Base-by-base conservation (phyloP, 176 grass and related monocot genomes). In the Stipa capillata region DNA sequence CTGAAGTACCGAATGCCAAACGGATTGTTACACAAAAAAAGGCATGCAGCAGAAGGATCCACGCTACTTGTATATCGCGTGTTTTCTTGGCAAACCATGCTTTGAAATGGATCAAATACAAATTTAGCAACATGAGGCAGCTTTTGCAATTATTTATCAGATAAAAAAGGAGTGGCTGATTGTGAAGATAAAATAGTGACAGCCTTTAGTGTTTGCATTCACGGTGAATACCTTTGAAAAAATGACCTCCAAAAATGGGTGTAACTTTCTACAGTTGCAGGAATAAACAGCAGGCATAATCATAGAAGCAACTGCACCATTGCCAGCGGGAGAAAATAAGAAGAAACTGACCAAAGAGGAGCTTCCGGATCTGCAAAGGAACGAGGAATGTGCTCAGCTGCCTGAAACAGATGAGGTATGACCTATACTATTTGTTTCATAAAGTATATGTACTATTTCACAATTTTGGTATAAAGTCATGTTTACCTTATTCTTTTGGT, bases 361-460 rank as follows among this genome's bases (percentile, higher is more conserved):
- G 82, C 49, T 78, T 63, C 63, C 62, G 23, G 33, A 78, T 78
- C 73, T 85, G 36, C 35, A 85, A 23, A 17, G 63, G 41, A 13
- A 41, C 1, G 36, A 66, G 63, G 35, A 66, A 66, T 13, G 20
- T 11, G 11, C 8, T 29, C 25, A 59, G 12, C 10, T 59, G 25
- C n/a, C 10, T 59, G 25, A 59, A 59, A 59, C 25, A 66, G 63
- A 37, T 11, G 36, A 66, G 20, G 35, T 29, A 31, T 16, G 12
- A 59, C 13, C 0, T 59, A 15, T 6, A 59, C 25, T 31, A 16
- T 59, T 25, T 59, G 25, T 29, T 58, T 29, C 25, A 31, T 59
- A 59, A 31, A 59, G 23, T 12, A 59, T 10, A 59, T 7, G 25
- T n/a, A n/a, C n/a, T 59, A 13, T 31, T 31, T 15, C 27, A 12